phyloP scores from a whole-genome alignment of 2,329 filamentous ascomycete species.

The Aquanectria penicillioides region DNA sequence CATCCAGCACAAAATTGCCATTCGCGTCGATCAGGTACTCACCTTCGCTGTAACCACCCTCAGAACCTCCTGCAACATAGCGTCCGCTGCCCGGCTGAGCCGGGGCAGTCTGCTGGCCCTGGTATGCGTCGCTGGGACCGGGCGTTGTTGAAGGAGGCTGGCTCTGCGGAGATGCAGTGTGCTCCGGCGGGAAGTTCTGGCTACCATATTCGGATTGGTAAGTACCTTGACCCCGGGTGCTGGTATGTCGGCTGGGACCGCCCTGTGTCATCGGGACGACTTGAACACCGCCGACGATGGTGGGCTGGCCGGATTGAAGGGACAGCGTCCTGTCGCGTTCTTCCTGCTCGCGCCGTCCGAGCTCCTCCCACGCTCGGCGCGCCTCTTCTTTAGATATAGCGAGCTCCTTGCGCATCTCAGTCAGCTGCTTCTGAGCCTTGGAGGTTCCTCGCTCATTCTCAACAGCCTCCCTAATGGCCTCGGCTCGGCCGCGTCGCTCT shows the following conservation, averaged over 20 bases:
- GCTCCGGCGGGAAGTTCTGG: slow-evolving; percentile 48
- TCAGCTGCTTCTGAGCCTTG: slow-evolving; percentile 80
- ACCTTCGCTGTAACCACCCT: slow-evolving; percentile 73
- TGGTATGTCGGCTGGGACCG: slow-evolving; percentile 65
- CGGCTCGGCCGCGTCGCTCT: slow-evolving; percentile 76
- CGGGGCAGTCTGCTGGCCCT: slow-evolving; percentile 26
- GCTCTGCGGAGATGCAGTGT: slow-evolving; percentile 55
- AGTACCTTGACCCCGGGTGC: slow-evolving; percentile 50
- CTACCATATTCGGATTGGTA: slow-evolving; percentile 45
- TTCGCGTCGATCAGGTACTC: slow-evolving; percentile 74
- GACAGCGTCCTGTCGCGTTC: slow-evolving; percentile 87
- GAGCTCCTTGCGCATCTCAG: slow-evolving; percentile 91
- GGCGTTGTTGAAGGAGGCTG: slow-evolving; percentile 45
- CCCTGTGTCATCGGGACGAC: slow-evolving; percentile 92
- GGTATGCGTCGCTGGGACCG: slow-evolving; percentile 41
- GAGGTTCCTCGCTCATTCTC: slow-evolving; percentile 77
- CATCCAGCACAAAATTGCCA: slow-evolving; percentile 70
- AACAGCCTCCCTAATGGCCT: slow-evolving; percentile 73
- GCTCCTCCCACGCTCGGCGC: slow-evolving; percentile 94
- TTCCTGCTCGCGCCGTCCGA: slow-evolving; percentile 91
- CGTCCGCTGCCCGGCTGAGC: slow-evolving; percentile 32
- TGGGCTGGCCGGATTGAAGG: slow-evolving; percentile 88
- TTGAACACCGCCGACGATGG: slow-evolving; percentile 90
- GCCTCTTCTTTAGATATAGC: slow-evolving; percentile 97
- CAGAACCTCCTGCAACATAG: slow-evolving; percentile 54